These are phyloP conservation scores for Neophaeococcomyces mojaviensis DNA, from an alignment of 2,329 filamentous ascomycete species.

Conservation along the genomic window DNA sequence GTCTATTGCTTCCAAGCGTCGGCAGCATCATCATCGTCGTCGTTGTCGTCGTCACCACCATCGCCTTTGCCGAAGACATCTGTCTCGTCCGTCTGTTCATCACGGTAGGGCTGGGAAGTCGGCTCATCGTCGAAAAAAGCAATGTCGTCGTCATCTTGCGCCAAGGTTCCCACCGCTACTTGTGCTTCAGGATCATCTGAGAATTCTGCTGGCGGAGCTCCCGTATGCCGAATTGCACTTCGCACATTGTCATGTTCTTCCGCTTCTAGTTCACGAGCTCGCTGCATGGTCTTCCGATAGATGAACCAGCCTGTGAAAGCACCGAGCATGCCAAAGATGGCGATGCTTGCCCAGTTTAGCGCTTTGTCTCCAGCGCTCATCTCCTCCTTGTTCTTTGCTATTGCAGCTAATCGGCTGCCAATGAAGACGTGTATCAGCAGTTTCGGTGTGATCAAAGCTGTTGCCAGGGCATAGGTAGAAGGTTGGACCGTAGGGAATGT, in stretches of 20 bases:
- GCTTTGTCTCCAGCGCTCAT: conserved; percentile 74
- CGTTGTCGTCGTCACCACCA: conserved; percentile 24
- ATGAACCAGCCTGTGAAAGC: conserved; percentile 74
- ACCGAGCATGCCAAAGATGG: conserved; percentile 63
- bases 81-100: conserved; percentile 48
- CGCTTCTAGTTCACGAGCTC: conserved; percentile 42
- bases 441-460: conserved; percentile 74
- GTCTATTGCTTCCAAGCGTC: too few relatives aligned
- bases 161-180: conserved; percentile 33
- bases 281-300: conserved; percentile 56
- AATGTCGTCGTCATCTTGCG: conserved; percentile 35
- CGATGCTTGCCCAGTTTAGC: conserved; percentile 77
- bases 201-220: conserved; percentile 20
- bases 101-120: conserved; percentile 32
- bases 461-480: conserved; percentile 69
- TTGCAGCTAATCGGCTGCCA: conserved; percentile 69
- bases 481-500: conserved; percentile 85
- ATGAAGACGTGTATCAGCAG: conserved; percentile 89
- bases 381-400: conserved; percentile 74
- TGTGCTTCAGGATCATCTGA: conserved; percentile 33
- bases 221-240: conserved; percentile 27
- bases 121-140: conserved; percentile 36
- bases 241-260: conserved; percentile 37
- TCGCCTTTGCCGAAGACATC: conserved; percentile 35
- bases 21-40: conserved; percentile 29